phyloP scores from a whole-genome alignment of 2,329 filamentous ascomycete genomes.

The Tolypocladium endophyticum region DNA sequence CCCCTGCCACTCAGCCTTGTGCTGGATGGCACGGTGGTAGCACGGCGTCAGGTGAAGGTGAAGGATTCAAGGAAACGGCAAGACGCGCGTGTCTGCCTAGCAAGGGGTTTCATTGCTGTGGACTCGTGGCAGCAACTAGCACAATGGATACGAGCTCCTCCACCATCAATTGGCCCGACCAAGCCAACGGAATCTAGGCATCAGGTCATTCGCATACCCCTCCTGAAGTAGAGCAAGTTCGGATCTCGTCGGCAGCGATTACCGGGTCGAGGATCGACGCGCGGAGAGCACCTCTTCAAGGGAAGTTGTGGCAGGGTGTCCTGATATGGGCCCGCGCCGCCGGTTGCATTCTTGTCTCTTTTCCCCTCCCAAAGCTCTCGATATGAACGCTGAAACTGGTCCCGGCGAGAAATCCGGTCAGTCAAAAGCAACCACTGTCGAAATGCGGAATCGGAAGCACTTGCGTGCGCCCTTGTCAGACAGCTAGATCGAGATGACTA shows the following conservation, averaged over 20 bases:
- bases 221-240: neutral
- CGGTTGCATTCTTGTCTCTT: neutral
- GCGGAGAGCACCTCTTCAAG: neutral
- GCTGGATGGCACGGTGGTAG: neutral
- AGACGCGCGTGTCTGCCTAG: neutral
- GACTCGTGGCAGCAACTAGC: neutral
- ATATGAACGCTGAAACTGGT: neutral
- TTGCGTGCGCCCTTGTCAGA: neutral
- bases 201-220: neutral
- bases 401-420: neutral
- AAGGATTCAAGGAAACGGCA: neutral
- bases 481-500: neutral
- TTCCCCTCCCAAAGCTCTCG: neutral
- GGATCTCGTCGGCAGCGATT: neutral
- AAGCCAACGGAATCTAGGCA: neutral
- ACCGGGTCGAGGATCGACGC: neutral
- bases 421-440: neutral
- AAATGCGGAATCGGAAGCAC: neutral
- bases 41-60: neutral
- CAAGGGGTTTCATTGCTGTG: neutral
- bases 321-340: neutral
- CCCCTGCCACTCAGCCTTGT: neutral
- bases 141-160: neutral
- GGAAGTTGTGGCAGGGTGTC: neutral
- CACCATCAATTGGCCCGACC: neutral